Base-by-base conservation (phyloP, 2,329 filamentous ascomycete genomes). In the Fusarium penzigii region DNA sequence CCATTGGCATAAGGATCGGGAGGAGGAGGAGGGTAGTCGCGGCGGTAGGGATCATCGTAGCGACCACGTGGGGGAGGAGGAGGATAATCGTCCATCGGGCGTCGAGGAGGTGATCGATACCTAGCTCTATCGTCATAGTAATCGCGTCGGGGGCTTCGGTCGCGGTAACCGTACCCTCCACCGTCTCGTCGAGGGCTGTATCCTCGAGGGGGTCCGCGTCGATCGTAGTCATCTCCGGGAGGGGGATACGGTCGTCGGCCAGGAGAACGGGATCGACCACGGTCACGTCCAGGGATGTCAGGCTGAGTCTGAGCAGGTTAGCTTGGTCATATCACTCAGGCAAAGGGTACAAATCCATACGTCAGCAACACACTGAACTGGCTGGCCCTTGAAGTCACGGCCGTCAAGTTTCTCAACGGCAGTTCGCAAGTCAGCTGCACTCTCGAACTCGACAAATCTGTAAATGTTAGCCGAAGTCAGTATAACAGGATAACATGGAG, bases 381-480 rank as follows among this genome's bases (percentile, higher is more conserved):
- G 83, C 61, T 86, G 85, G 65, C 91, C 92, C 79, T 97, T 97
- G 75, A 97, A 97, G 68, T 96, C 92, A 70, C 86, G 87, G 61
- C 86, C 86, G 72, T 97, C 92, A 58, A 99, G 88, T 75, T 97
- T 97, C 72, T 97, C 92, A 51, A 97, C 90, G 48, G 94, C 94
- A 54, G 87, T 88, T 70, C 90, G 91, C 53, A 99, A 78, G 68
- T 99, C 94, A 62, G 85, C 87, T 53, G 89, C 89, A 57, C 91
- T 96, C 76, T 99, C 94, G 68, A 97, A 99, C 72, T 99, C 94
- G 70, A 99, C 93, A 72, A 97, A 97, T 68, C 93, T 97, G 69
- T 51, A 13, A 48, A 29, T 41, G 48, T 67, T 48, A 67, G 60
- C 42, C 29, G 10, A 11, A 14, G 10, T 36, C 10, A 9, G 10